phyloP scores from a whole-genome alignment of 2,329 filamentous ascomycete species.

The Davidsoniella australis region DNA sequence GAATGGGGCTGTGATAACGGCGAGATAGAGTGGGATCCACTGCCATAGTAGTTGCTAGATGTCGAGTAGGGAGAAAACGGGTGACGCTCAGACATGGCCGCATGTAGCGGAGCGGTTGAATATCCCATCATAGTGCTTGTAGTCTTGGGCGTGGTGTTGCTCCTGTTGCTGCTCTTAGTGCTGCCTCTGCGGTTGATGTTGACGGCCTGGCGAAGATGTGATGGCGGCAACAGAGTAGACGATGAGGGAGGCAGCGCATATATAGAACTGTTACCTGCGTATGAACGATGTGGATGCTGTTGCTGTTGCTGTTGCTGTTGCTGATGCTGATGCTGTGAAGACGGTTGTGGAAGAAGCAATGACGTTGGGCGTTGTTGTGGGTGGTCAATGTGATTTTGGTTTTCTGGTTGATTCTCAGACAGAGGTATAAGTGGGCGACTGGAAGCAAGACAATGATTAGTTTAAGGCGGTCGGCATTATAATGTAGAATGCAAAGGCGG shows the following conservation, averaged over 20 bases:
- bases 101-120: conserved; percentile 3
- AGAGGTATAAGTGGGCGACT: conserved; percentile 5
- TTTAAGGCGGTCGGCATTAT: not conserved
- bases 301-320: too few species aligned
- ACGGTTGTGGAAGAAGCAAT: too few species aligned
- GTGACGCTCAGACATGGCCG: conserved; percentile 1
- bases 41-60: not conserved
- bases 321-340: too few species aligned
- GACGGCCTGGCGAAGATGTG: not conserved
- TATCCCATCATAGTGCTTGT: conserved; percentile 8
- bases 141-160: not conserved
- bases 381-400: too few species aligned
- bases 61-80: not conserved
- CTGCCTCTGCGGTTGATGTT: not conserved
- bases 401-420: too few species aligned
- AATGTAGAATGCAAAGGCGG: too few species aligned
- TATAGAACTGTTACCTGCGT: too few species aligned
- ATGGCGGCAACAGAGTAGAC: too few species aligned
- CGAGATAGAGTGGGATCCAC: not conserved
- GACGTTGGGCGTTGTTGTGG: too few species aligned
- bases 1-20: not conserved
- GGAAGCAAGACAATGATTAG: not conserved
- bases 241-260: too few species aligned
- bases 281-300: too few species aligned
- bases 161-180: not conserved